phyloP scores from a whole-genome alignment of 371 early-diverging fungal species.

The Apophysomyces trapeziformis region DNA sequence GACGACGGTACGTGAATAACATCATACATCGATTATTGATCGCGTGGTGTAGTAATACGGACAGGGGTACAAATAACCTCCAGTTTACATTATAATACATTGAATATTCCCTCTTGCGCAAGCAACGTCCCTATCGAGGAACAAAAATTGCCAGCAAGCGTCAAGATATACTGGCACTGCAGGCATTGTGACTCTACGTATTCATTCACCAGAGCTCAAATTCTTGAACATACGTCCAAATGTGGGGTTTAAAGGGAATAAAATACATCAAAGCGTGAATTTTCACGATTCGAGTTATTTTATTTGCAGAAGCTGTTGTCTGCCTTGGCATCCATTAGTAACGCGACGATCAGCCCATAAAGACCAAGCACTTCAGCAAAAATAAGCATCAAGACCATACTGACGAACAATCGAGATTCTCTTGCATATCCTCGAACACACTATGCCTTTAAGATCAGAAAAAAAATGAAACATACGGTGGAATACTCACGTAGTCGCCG shows the following conservation, averaged over 20 bases:
- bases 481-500: slow-evolving; percentile 72
- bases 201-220: slow-evolving; percentile 16
- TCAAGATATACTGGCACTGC: slow-evolving; percentile 47
- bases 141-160: slow-evolving; percentile 25
- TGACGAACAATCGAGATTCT: slow-evolving; percentile 81
- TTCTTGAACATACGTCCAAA: slow-evolving; percentile 15
- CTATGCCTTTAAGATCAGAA: slow-evolving; percentile 11
- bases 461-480: neutral
- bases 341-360: slow-evolving; percentile 87
- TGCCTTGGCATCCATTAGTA: slow-evolving; percentile 84
- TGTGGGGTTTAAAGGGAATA: slow-evolving; percentile 6
- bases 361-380: slow-evolving; percentile 94
- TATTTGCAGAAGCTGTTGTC: slow-evolving; percentile 44
- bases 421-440: slow-evolving; percentile 84
- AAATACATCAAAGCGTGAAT: slow-evolving; percentile 5
- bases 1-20: slow-evolving; percentile 32
- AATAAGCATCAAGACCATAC: slow-evolving; percentile 88
- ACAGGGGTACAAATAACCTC: slow-evolving; percentile 36
- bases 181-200: slow-evolving; percentile 28
- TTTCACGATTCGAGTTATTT: slow-evolving; percentile 12
- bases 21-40: neutral
- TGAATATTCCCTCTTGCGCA: slow-evolving; percentile 39
- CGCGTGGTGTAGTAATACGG: slow-evolving; percentile 29
- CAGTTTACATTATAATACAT: slow-evolving; percentile 11
- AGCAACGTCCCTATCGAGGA: slow-evolving; percentile 32